Evolutionary conservation across 768 basidiomycete species (phyloP).

Genomic region (Chalciporus sphaerocephalus): DNA sequence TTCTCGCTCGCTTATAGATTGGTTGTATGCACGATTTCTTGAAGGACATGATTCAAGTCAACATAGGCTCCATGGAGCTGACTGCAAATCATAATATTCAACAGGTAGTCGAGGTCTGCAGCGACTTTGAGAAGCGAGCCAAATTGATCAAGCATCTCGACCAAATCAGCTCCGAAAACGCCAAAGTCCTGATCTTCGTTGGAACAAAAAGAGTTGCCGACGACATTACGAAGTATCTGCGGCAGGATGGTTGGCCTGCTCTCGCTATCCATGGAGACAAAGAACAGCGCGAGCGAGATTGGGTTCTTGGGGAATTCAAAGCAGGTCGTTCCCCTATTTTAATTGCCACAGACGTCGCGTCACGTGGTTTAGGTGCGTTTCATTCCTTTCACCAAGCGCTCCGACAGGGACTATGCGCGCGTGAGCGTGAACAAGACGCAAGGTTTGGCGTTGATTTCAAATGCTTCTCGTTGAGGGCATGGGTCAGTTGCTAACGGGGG

Average conservation of each 20-base stretch:
- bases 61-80: conserved; percentile 97
- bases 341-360: conserved; percentile 98
- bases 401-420: conserved; percentile 30
- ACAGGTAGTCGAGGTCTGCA: conserved; percentile 94
- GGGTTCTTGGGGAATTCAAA: conserved; percentile 98
- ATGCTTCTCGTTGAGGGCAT: conserved; percentile 20
- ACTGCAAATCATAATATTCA: conserved; percentile 98
- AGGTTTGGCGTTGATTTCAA: conserved; percentile 27
- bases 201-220: conserved; percentile 97
- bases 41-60: conserved; percentile 95
- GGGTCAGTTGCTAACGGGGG: conserved; percentile 21
- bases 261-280: conserved; percentile 99
- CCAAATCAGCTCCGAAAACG: conserved; percentile 92
- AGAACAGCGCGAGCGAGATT: conserved; percentile 99
- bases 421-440: conserved; percentile 28
- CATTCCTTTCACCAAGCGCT: conserved; percentile 36
- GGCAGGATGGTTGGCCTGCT: conserved; percentile 99
- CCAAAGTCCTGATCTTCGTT: conserved; percentile 98
- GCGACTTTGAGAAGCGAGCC: conserved; percentile 94
- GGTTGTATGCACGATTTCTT: conserved; percentile 74
- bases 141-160: conserved; percentile 97
- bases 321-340: conserved; percentile 95
- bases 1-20: conserved; percentile 1
- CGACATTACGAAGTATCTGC: conserved; percentile 95
- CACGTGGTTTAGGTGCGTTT: conserved; percentile 98